A percentile compares a stretch with the other conserved stretches of the same genome.
These are phyloP conservation scores for Thecaphora frezii DNA, from an alignment of 1,284 basidiomycete genomes.

Conservation along the genomic window DNA sequence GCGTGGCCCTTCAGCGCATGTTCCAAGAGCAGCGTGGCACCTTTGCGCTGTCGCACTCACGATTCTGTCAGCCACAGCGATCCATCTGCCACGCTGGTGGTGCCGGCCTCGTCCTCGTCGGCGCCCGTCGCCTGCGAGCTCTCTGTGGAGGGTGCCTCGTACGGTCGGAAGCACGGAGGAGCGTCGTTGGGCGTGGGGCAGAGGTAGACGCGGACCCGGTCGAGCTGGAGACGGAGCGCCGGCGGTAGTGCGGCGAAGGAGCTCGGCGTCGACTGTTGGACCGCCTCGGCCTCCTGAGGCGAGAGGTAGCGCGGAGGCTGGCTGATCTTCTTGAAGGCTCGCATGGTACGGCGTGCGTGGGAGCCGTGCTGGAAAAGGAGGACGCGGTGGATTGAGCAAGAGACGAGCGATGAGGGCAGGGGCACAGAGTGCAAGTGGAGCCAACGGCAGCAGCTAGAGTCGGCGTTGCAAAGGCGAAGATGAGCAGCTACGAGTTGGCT, in stretches of 20 bases:
- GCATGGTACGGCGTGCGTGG: too few species aligned
- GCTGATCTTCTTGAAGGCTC: constrained; percentile 13
- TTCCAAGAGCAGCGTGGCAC: too few species aligned
- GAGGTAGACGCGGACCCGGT: constrained; percentile 22
- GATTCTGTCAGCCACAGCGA: constrained; percentile 14
- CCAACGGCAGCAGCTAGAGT: too few species aligned
- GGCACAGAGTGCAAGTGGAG: too few species aligned
- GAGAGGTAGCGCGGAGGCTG: constrained; percentile 17
- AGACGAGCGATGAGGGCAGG: constrained; percentile 2
- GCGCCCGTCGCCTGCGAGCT: background rate
- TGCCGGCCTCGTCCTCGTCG: background rate
- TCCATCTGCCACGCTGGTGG: background rate
- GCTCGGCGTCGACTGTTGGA: constrained; percentile 31
- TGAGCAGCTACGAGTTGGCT: too few species aligned
- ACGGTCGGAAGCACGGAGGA: constrained; percentile 15
- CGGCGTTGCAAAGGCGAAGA: too few species aligned
- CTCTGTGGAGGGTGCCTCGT: background rate
- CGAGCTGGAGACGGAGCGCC: constrained; percentile 17
- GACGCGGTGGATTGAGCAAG: constrained; percentile 2
- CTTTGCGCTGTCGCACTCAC: too few species aligned
- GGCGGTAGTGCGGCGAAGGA: constrained; percentile 31
- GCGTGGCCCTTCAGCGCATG: too few species aligned
- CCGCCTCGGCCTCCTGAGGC: constrained; percentile 11
- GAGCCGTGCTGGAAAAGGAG: constrained; percentile 1
- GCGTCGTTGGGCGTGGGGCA: constrained; percentile 20